Percentiles rank a stretch among this genome's conserved stretches.
phyloP scores from a whole-genome alignment of 202 grass and related monocot species.

The Panicum virgatum region DNA sequence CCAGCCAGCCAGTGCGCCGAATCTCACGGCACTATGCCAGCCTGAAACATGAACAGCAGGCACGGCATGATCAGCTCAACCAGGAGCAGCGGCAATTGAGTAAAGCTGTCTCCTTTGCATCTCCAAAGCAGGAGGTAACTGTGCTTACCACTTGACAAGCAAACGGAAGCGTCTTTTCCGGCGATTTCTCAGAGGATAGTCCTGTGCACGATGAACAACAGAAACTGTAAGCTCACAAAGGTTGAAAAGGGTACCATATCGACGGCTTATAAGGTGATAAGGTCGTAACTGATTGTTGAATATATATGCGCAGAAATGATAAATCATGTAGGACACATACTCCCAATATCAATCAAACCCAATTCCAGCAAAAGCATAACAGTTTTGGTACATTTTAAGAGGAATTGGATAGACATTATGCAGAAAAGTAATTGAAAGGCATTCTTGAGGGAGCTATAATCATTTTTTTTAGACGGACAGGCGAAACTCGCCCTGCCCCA shows the following conservation, averaged over 20 bases:
- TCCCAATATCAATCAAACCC: not conserved
- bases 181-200: slow-evolving; percentile 37
- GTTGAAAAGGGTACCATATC: no score
- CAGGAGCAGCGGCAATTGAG: not conserved
- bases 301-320: not conserved
- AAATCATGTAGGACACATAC: not conserved
- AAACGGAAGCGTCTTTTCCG: slow-evolving; percentile 46
- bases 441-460: not conserved
- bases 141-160: slow-evolving; percentile 51
- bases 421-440: not conserved
- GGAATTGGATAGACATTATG: not conserved
- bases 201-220: slow-evolving; percentile 25
- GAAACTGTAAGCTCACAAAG: not conserved
- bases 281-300: not conserved
- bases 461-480: no score
- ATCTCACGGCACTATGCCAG: no score
- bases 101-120: not conserved
- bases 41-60: slow-evolving; percentile 11
- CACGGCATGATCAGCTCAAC: not conserved
- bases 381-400: not conserved
- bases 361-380: not conserved
- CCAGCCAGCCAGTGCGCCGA: slow-evolving; percentile 14
- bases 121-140: not conserved
- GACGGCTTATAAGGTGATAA: not conserved
- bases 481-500: no score